A percentile compares a stretch with the other conserved stretches of the same genome.
These are phyloP conservation scores for Pichia manshurica DNA, from an alignment of 805 yeast species.

Conservation along the genomic window DNA sequence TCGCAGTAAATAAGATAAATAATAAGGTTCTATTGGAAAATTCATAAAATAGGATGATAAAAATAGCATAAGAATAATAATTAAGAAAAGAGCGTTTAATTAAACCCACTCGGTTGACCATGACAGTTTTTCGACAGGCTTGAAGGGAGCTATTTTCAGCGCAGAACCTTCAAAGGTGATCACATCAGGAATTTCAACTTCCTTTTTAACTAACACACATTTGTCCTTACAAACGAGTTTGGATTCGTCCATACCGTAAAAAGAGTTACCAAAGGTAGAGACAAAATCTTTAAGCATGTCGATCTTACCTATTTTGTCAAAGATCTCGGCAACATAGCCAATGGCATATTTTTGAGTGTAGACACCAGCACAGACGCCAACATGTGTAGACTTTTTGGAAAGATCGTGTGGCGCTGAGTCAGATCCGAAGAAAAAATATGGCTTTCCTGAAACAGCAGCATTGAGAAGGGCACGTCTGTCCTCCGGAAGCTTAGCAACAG, in stretches of 20 bases:
- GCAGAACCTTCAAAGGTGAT: constrained; percentile 37
- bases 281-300: constrained; percentile 71
- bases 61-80: background rate
- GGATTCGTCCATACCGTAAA: constrained; percentile 54
- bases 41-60: no score
- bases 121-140: constrained; percentile 66
- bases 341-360: constrained; percentile 82
- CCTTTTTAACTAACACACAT: constrained; percentile 50
- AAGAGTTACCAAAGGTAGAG: constrained; percentile 61
- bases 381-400: constrained; percentile 65
- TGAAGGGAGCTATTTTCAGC: constrained; percentile 72
- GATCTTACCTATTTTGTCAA: constrained; percentile 59
- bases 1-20: no score
- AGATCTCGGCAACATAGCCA: constrained; percentile 80
- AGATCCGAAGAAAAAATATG: constrained; percentile 93
- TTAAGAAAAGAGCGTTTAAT: no score
- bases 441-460: constrained; percentile 89
- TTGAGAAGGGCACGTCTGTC: constrained; percentile 75
- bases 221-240: constrained; percentile 42
- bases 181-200: constrained; percentile 53
- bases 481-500: constrained; percentile 88
- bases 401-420: constrained; percentile 98
- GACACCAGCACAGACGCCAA: constrained; percentile 97
- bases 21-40: no score
- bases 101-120: constrained; percentile 74